Base-by-base conservation (phyloP, 805 yeast species). In the Saccharomycopsis amapae region DNA sequence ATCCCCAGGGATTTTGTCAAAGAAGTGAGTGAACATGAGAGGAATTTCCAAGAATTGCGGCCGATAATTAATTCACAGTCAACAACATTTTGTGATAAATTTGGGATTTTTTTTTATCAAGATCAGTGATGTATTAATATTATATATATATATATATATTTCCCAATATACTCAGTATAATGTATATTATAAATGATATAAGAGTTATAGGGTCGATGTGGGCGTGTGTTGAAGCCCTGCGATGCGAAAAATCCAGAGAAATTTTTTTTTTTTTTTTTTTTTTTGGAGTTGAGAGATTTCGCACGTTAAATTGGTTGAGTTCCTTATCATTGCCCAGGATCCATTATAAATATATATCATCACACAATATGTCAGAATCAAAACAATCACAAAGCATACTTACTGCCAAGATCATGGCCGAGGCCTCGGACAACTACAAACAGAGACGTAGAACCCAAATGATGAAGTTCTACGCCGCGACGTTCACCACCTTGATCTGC, bases 391-490 rank as follows among this genome's bases (percentile, higher is more conserved):
- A n/a, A n/a, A n/a, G n/a, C 24, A 31, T 40, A 5, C 19, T 32
- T n/a, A 38, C 47, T 6, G 18, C 43, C 1, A 34, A 20, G 2
- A 24, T 47, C 7, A 47, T 47, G 47, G 13, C 35, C 7, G 39
- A 43, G 18, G 49, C 47, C 5, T 44, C 53, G 13, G 64, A 68
- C 17, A 75, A 74, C 39, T 81, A 81, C 55, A 75, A 75, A 48
- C 62, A 68, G 45, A 72, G 93, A 53, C 69, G 89, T 52, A 79
- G 79, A 60, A 68, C 66, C 36, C 95, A 86, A 62, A 80, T 83
- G 81, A 66, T 81, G 26, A 62, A 76, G 19, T 86, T 87, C 59
- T 73, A 81, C 52, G 80, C 81, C 2, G 78, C 88, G 13, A 83
- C 95, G 0, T 74, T 81, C 1, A 68, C 79, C 22, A 81, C 95